A percentile compares a stretch with the other conserved stretches of the same genome.
phyloP scores from a whole-genome alignment of 176 grass and related monocot genomes.

The Olyra latifolia region DNA sequence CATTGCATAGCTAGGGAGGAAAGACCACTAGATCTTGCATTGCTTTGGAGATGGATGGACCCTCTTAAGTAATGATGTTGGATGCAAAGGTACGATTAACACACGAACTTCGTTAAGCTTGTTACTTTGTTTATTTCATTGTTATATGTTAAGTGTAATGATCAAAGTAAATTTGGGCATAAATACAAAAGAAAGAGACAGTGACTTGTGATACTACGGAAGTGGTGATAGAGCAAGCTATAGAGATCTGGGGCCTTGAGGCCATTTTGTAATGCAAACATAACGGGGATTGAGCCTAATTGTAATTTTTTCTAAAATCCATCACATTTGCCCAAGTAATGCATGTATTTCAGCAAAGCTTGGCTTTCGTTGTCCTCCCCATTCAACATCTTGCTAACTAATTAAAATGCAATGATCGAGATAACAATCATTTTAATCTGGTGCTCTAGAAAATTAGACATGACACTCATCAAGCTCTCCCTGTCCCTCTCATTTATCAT shows the following conservation, averaged over 20 bases:
- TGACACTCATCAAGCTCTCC: not conserved
- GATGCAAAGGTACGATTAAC: not conserved
- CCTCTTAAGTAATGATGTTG: not conserved
- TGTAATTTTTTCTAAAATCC: not conserved
- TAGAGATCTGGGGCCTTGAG: not conserved
- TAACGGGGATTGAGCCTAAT: not conserved
- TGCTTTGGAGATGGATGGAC: constrained; percentile 16
- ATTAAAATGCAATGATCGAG: constrained; percentile 10
- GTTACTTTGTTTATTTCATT: not conserved
- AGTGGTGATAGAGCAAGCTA: not conserved
- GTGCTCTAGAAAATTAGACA: constrained; percentile 1
- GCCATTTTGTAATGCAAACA: not conserved
- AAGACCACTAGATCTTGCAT: constrained; percentile 9
- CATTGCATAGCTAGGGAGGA: constrained; percentile 22
- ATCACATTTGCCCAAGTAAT: constrained; percentile 12
- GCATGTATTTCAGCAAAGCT: constrained; percentile 50
- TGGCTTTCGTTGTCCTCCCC: constrained; percentile 38
- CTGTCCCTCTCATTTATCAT: constrained; percentile 14
- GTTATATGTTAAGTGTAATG: not conserved
- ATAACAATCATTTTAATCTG: not conserved
- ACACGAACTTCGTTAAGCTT: not conserved
- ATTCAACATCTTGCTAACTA: constrained; percentile 21
- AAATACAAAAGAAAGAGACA: constrained; percentile 1
- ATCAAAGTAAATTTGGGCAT: not conserved
- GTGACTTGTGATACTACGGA: not conserved